Evolutionary conservation across 371 early-diverging fungal genomes (phyloP), one percentile per base, ranked within the genome.

Genomic region (Circinella minor): DNA sequence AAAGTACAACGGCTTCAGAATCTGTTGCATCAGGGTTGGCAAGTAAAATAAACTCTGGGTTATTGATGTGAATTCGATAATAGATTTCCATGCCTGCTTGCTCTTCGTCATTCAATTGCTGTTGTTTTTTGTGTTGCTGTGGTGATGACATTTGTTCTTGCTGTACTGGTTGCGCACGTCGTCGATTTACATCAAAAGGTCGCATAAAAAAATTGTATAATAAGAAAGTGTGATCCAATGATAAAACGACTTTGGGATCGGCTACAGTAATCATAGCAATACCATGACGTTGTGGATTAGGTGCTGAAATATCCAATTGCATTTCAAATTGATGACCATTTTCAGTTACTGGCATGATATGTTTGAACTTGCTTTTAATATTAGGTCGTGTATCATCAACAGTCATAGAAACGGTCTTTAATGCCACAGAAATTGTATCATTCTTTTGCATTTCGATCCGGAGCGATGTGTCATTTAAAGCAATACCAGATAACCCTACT

Each of bases 1-100:
- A 88, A 7, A 98, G 83, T 3, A 97, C 87, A 13, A 99, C 90
- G 4, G 99, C 98, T 70, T 97, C 96, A 0, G 97, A 94, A 27
- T 88, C 79, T 3, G 78, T 74, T 13, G 70, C 79, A 49, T 84
- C 83, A 1, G 98, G 92, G 64, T 96, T 87, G 13, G 95, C 95
- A 34, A 99, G 82, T 49, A 98, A 75, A 15, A 96, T 89, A 18
- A 98, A 88, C 78, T 98, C 96, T 5, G 95, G 90, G 64, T 93
- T 86, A n/a, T 91, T 74, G 4, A 98, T 81, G 39, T 92, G 93
- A 43, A 98, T 77, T 8, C 94, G 87, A 77, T 89, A 95, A 1
- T 84, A 81, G 4, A 87, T 62, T 3, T 78, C 80, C 39, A 82
- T 74, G 15, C 74, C 76, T 36, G 48, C 66, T 27, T 71, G 48